Evolutionary conservation across 176 grass and related monocot genomes (phyloP).

Genomic region (Hsuehochloa calcarea): DNA sequence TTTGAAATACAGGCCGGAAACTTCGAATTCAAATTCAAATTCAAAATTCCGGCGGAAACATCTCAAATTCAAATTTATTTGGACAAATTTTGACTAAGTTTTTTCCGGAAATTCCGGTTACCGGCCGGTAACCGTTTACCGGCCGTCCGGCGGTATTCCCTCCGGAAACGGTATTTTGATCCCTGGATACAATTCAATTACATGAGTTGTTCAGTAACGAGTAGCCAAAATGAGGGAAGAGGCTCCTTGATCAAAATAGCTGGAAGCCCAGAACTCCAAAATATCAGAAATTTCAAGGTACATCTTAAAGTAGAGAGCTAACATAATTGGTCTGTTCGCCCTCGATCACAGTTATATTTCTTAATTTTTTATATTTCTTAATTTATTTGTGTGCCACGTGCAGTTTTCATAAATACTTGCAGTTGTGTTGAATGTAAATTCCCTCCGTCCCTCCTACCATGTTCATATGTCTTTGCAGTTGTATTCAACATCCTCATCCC

Average conservation of each 20-base stretch:
- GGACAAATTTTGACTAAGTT: no score
- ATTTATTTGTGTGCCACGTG: background rate
- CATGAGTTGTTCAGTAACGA: background rate
- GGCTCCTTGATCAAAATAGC: conserved; percentile 2
- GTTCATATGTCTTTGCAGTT: conserved; percentile 4
- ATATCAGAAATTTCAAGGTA: conserved; percentile 18
- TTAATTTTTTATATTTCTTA: conserved; percentile 16
- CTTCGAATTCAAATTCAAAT: no score
- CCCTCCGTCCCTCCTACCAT: background rate
- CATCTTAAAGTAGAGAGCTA: conserved; percentile 2
- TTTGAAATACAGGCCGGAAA: no score
- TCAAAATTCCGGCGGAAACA: no score
- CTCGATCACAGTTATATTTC: background rate
- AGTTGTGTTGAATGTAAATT: background rate
- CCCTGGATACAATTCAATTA: background rate
- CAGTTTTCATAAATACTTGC: background rate
- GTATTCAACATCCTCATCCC: background rate
- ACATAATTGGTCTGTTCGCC: background rate
- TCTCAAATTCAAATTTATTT: no score
- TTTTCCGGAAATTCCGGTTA: no score
- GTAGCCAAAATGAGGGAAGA: background rate
- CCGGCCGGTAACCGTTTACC: no score
- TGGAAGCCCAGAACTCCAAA: background rate
- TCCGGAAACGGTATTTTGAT: no score
- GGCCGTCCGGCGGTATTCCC: no score